phyloP scores from a whole-genome alignment of 768 basidiomycete species.

The Leucogyrophana mollusca region DNA sequence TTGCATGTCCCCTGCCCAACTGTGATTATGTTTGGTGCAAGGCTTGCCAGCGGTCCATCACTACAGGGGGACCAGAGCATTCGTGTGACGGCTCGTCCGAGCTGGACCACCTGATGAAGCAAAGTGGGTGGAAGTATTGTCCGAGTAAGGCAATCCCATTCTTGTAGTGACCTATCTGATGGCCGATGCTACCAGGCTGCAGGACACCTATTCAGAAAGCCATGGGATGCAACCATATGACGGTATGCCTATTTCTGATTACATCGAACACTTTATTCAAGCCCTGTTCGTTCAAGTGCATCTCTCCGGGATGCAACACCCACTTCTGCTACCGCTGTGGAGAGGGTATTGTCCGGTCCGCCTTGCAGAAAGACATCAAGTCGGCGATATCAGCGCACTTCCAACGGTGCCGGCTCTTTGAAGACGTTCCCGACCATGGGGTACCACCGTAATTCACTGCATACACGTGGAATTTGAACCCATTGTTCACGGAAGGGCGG shows the following conservation, averaged over 20 bases:
- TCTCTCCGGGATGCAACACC: constrained; percentile 56
- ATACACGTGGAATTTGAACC: too few species aligned
- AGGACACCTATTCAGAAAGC: constrained; percentile 49
- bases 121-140: constrained; percentile 64
- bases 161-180: background rate
- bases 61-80: constrained; percentile 39
- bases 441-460: constrained; percentile 14
- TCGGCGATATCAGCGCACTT: constrained; percentile 32
- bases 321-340: constrained; percentile 60
- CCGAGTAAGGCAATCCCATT: constrained; percentile 40
- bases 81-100: constrained; percentile 61
- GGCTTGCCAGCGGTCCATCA: constrained; percentile 45
- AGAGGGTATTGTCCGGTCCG: constrained; percentile 41
- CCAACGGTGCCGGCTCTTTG: constrained; percentile 33
- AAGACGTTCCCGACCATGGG: too few species aligned
- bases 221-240: constrained; percentile 59
- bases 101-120: constrained; percentile 48
- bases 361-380: constrained; percentile 28
- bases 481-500: too few species aligned
- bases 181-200: constrained; percentile 32
- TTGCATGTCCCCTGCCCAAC: constrained; percentile 47
- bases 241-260: constrained; percentile 33
- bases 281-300: constrained; percentile 36
- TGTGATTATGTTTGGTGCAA: constrained; percentile 64
- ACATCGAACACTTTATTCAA: background rate